Conservation (phyloP, 148 eudicot species). For the Pouteria glomerata region DNA sequence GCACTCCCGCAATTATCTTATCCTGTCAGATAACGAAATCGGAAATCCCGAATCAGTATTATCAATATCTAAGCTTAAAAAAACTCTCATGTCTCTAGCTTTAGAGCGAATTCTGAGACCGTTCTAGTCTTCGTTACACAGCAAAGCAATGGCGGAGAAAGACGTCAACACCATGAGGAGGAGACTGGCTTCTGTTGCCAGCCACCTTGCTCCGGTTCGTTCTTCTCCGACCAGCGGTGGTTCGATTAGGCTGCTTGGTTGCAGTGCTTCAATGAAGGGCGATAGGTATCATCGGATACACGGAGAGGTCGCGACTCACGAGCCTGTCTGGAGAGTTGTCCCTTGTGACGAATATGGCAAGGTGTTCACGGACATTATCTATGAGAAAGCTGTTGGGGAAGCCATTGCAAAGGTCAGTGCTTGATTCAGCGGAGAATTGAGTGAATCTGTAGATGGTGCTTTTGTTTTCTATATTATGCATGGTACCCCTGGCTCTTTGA, state of each 20-base stretch:
- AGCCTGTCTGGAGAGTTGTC: conserved; percentile 46
- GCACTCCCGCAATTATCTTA: no score
- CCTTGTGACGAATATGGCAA: conserved; percentile 51
- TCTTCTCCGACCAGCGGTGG: not conserved
- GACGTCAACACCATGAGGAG: conserved; percentile 31
- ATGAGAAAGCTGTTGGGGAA: conserved; percentile 82
- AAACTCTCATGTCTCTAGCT: not conserved
- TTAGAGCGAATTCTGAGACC: not conserved
- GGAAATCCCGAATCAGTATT: no score
- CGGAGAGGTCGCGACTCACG: conserved; percentile 53
- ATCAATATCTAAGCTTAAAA: no score
- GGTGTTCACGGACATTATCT: conserved; percentile 64
- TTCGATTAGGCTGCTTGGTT: not conserved
- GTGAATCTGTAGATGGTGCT: no score
- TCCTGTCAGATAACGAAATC: no score
- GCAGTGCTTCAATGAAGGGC: conserved; percentile 27
- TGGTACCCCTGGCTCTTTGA: no score
- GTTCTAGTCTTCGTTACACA: not conserved
- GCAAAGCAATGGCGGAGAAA: conserved; percentile 32
- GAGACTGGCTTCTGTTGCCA: conserved; percentile 43
- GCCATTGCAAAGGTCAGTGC: conserved; percentile 81
- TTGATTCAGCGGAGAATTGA: no score
- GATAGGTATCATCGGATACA: conserved; percentile 66
- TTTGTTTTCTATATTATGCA: not conserved
- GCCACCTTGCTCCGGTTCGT: conserved; percentile 42